Evolutionary conservation across 495 filamentous ascomycete genomes (phyloP).

Genomic region (Tuber calosporum): DNA sequence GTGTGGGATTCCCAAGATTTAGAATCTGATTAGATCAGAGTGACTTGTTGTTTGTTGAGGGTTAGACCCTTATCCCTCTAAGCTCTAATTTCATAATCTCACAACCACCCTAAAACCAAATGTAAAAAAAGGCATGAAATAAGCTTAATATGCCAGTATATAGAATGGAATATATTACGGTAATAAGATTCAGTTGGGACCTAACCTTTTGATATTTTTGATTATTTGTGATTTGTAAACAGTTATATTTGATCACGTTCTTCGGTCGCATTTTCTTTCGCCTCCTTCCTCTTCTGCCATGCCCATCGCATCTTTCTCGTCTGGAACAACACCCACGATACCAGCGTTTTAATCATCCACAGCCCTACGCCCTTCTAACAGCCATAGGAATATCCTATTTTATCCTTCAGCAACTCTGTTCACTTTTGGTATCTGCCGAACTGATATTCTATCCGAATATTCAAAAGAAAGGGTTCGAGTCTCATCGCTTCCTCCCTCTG

Average conservation of each 20-base stretch:
- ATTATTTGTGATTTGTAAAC: background rate
- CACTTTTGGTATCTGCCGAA: background rate
- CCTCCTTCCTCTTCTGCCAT: background rate
- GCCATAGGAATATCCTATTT: background rate
- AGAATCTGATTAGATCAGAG: constrained; percentile 22
- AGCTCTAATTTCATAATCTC: too few relatives aligned
- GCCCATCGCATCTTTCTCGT: constrained; percentile 3
- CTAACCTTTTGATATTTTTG: background rate
- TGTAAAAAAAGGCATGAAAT: background rate
- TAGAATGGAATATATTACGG: background rate
- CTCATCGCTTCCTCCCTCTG: constrained; percentile 37
- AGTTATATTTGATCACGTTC: background rate
- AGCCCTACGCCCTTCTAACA: background rate
- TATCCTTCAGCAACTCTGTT: background rate
- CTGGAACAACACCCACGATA: background rate
- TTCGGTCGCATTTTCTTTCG: background rate
- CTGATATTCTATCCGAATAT: constrained; percentile 21
- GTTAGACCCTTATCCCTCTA: constrained; percentile 29
- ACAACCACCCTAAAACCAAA: background rate
- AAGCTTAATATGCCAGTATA: background rate
- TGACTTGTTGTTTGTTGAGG: constrained; percentile 22
- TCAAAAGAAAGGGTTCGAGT: constrained; percentile 39
- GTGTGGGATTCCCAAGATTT: background rate
- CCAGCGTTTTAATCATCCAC: background rate
- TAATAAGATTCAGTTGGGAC: background rate